A percentile compares a stretch with the other conserved stretches of the same genome.
Conservation (phyloP, 345 rosid genomes). For the Gossypium stocksii region DNA sequence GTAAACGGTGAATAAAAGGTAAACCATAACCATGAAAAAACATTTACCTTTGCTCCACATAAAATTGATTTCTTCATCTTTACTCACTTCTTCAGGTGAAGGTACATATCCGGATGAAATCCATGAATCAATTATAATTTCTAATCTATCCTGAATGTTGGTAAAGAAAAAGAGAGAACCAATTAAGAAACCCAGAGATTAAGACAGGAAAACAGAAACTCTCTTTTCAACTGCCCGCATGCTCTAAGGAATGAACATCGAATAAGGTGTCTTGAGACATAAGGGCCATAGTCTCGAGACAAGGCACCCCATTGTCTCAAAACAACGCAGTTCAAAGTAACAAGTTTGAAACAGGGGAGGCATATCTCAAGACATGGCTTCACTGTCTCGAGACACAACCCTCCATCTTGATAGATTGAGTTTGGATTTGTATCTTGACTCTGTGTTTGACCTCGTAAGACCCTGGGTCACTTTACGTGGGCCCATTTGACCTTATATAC, state of each 20-base stretch:
- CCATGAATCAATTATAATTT: constrained; percentile 73
- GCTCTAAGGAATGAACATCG: neutral
- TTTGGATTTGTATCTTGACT: no score
- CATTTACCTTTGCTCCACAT: constrained; percentile 49
- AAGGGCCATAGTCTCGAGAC: no score
- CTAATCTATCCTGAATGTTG: constrained; percentile 67
- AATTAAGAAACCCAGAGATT: neutral
- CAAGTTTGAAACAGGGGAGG: no score
- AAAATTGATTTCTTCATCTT: constrained; percentile 62
- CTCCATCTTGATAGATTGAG: no score
- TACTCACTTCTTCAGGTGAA: constrained; percentile 70
- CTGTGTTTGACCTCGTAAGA: no score
- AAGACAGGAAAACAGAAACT: neutral
- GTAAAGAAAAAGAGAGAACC: constrained; percentile 5
- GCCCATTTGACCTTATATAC: no score
- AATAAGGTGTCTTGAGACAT: neutral
- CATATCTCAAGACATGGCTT: no score
- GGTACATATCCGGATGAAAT: constrained; percentile 49
- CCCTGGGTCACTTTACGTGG: no score
- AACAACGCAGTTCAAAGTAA: no score
- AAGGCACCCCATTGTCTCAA: no score
- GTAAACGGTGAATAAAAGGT: neutral
- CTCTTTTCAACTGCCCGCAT: neutral
- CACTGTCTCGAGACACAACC: no score
- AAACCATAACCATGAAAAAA: neutral